Conservation (phyloP, 768 basidiomycete genomes). For the Suillus lakei region DNA sequence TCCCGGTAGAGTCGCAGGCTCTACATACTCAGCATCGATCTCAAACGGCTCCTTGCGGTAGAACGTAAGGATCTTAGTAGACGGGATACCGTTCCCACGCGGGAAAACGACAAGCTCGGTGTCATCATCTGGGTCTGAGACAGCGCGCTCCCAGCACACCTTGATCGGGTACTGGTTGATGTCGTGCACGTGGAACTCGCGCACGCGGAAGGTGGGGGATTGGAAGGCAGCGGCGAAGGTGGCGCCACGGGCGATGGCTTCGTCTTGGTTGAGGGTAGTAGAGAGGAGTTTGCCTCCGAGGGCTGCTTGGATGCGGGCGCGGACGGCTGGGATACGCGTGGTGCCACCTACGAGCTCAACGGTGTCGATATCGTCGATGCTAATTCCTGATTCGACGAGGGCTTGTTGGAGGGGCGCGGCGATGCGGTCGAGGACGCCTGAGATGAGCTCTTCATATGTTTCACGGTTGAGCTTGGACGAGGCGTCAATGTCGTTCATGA, state of each 20-base stretch:
- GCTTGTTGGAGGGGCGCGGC: constrained; percentile 76
- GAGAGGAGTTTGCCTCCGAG: constrained; percentile 86
- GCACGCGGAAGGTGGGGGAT: constrained; percentile 96
- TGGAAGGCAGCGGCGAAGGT: constrained; percentile 98
- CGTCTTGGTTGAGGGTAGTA: constrained; percentile 96
- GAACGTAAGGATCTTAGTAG: constrained; percentile 95
- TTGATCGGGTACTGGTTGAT: constrained; percentile 89
- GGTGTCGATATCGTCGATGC: constrained; percentile 84
- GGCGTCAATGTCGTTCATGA: constrained; percentile 96
- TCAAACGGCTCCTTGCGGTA: constrained; percentile 89
- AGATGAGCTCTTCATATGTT: constrained; percentile 78
- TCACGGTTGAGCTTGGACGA: constrained; percentile 86
- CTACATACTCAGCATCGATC: constrained; percentile 83
- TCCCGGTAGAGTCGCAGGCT: constrained; percentile 73
- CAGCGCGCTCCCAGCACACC: constrained; percentile 80
- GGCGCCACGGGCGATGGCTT: constrained; percentile 94
- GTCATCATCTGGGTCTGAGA: constrained; percentile 84
- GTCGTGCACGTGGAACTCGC: constrained; percentile 91
- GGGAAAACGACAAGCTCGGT: constrained; percentile 93
- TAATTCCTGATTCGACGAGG: constrained; percentile 78
- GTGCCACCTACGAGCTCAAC: constrained; percentile 94
- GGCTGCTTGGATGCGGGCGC: constrained; percentile 80
- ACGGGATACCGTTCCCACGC: constrained; percentile 82
- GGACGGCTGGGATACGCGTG: constrained; percentile 93
- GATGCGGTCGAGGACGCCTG: constrained; percentile 77